Evolutionary conservation across 2,329 filamentous ascomycete species (phyloP), one percentile per base, ranked within the genome.

Genomic region (Elsinoe australis): DNA sequence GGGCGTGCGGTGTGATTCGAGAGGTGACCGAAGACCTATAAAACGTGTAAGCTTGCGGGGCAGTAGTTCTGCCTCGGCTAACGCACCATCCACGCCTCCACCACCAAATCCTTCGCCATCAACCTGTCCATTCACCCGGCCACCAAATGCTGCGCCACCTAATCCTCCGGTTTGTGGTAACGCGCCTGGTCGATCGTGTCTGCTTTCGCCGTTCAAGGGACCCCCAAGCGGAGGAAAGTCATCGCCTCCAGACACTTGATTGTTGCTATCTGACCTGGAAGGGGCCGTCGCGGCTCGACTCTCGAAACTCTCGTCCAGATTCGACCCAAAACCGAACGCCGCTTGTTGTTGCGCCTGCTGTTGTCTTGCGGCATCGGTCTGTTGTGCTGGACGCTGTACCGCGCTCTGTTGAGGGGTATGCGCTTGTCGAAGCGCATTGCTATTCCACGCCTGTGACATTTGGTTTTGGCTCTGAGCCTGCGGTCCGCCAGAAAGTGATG

Each of bases 171-270:
- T n/a, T 55, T 75, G 73, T 59, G 75, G 70, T 60, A 76, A 57
- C 19, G 71, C 71, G 22, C 65, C 69, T 56, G 71, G 64, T 51
- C 72, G 64, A 55, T 75, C 72, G 49, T 71, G 70, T 17, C 66
- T 68, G 49, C 72, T 62, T n/a, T 78, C 75, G 39, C 67, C 67
- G 38, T 70, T 67, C 15, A 66, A 62, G 48, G 72, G 72, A 39
- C 74, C 71, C 46, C 75, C 72, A 41, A 80, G 62, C n/a, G 78
- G 75, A 51, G 76, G 76, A 51, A 80, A 80, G 47, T 80, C 77
- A 12, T 80, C 76, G 39, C 77, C 75, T 55, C 72, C 76, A 53
- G 72, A 71, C 19, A 35, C 17, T 54, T 76, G 73, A 15, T 44
- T 21, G 33, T 63, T 64, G 32, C 67, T 65, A 17, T 67, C 67